A percentile compares a stretch with the other conserved stretches of the same genome.
These are phyloP conservation scores for Thozetella sp. DNA, from an alignment of 495 filamentous ascomycete species.

Conservation along the genomic window DNA sequence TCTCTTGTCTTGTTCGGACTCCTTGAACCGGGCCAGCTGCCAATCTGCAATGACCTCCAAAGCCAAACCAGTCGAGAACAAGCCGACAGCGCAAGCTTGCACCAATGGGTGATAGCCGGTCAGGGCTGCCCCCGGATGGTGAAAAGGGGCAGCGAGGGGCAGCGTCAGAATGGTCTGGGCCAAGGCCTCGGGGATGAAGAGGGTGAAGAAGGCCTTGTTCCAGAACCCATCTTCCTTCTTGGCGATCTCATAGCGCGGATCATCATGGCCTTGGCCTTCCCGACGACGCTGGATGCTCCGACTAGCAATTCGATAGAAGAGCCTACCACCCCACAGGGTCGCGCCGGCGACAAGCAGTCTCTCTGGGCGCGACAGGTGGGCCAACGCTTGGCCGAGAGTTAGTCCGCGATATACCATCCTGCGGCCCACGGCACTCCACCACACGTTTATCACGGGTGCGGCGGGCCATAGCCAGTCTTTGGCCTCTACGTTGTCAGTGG, in stretches of 20 bases:
- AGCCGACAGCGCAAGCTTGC: slow-evolving; percentile 49
- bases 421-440: slow-evolving; percentile 57
- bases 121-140: slow-evolving; percentile 20
- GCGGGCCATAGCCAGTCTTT: slow-evolving; percentile 62
- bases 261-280: slow-evolving; percentile 38
- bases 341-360: slow-evolving; percentile 53
- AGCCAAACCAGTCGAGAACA: slow-evolving; percentile 55
- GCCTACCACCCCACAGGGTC: slow-evolving; percentile 54
- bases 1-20: slow-evolving; percentile 22
- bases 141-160: slow-evolving; percentile 57
- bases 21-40: slow-evolving; percentile 46
- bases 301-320: slow-evolving; percentile 52
- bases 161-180: slow-evolving; percentile 55
- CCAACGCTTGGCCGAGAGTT: slow-evolving; percentile 40
- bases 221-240: slow-evolving; percentile 56
- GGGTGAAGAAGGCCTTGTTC: slow-evolving; percentile 47
- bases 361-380: slow-evolving; percentile 46
- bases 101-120: slow-evolving; percentile 19
- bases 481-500: slow-evolving; percentile 50
- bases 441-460: slow-evolving; percentile 55
- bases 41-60: slow-evolving; percentile 56
- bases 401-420: slow-evolving; percentile 38
- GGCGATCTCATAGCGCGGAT: slow-evolving; percentile 50
- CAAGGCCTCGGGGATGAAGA: slow-evolving; percentile 54
- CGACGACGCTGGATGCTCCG: slow-evolving; percentile 37